Conservation (phyloP, 2,329 filamentous ascomycete genomes). For the Chalara sp. region DNA sequence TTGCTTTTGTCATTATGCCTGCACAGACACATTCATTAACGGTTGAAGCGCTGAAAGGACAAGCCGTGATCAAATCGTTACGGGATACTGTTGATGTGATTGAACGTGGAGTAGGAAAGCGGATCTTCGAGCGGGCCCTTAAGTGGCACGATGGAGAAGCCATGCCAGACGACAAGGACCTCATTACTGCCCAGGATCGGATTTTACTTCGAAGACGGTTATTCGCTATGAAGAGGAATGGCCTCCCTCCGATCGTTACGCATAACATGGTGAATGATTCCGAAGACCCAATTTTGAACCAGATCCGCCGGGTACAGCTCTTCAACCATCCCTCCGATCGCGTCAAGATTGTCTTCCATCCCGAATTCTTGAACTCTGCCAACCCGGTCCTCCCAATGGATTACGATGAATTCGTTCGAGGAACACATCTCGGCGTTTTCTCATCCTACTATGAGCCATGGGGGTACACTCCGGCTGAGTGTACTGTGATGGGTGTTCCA, state of each 20-base stretch:
- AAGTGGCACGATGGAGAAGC: slow-evolving; percentile 93
- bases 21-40: slow-evolving; percentile 92
- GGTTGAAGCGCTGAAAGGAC: slow-evolving; percentile 91
- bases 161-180: slow-evolving; percentile 92
- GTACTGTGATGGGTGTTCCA: slow-evolving; percentile 97
- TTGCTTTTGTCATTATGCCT: slow-evolving; percentile 98
- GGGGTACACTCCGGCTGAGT: slow-evolving; percentile 97
- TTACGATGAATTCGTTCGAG: slow-evolving; percentile 97
- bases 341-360: slow-evolving; percentile 97
- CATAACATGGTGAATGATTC: slow-evolving; percentile 97
- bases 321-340: slow-evolving; percentile 95
- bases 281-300: slow-evolving; percentile 92
- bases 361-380: slow-evolving; percentile 91
- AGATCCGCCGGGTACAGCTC: slow-evolving; percentile 89
- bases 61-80: slow-evolving; percentile 94
- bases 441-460: slow-evolving; percentile 98
- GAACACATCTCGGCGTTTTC: slow-evolving; percentile 93
- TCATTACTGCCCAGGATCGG: slow-evolving; percentile 86
- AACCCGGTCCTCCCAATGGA: slow-evolving; percentile 94
- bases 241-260: slow-evolving; percentile 89
- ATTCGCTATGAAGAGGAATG: slow-evolving; percentile 93
- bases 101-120: slow-evolving; percentile 84
- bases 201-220: slow-evolving; percentile 85
- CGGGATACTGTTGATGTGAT: slow-evolving; percentile 90
- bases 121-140: slow-evolving; percentile 89